These are phyloP conservation scores for Torulaspora gathmanii DNA, from an alignment of 805 yeast species.

Conservation along the genomic window DNA sequence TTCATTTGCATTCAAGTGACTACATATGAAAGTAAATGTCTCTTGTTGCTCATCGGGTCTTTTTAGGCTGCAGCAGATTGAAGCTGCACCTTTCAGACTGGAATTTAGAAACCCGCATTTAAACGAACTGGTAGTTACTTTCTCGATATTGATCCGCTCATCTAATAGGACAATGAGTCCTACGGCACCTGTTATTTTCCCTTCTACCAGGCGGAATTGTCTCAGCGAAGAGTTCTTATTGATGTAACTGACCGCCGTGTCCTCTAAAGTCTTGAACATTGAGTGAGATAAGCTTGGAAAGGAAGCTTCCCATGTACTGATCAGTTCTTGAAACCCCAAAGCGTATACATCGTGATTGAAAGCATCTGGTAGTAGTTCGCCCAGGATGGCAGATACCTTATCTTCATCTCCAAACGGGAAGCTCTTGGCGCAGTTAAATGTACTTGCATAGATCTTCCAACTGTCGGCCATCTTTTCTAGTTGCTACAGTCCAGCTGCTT, in stretches of 20 bases:
- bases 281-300: constrained; percentile 37
- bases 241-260: constrained; percentile 37
- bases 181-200: constrained; percentile 52
- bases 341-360: constrained; percentile 41
- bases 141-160: constrained; percentile 36
- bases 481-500: too few relatives aligned
- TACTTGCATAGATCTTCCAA: constrained; percentile 27
- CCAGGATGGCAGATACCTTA: constrained; percentile 29
- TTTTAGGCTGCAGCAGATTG: constrained; percentile 43
- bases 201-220: constrained; percentile 41
- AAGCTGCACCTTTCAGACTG: constrained; percentile 72
- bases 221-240: constrained; percentile 34
- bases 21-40: constrained; percentile 54
- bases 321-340: constrained; percentile 65
- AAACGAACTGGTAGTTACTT: constrained; percentile 32
- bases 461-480: not conserved
- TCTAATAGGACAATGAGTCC: constrained; percentile 48
- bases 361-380: constrained; percentile 35
- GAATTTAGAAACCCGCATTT: constrained; percentile 58
- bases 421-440: constrained; percentile 55
- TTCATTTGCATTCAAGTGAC: constrained; percentile 78
- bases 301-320: constrained; percentile 52
- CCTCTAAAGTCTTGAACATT: constrained; percentile 38
- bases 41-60: constrained; percentile 27
- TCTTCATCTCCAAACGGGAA: constrained; percentile 37